Base-by-base conservation (phyloP, 2,329 filamentous ascomycete genomes). In the Botrytis hyacinthi region DNA sequence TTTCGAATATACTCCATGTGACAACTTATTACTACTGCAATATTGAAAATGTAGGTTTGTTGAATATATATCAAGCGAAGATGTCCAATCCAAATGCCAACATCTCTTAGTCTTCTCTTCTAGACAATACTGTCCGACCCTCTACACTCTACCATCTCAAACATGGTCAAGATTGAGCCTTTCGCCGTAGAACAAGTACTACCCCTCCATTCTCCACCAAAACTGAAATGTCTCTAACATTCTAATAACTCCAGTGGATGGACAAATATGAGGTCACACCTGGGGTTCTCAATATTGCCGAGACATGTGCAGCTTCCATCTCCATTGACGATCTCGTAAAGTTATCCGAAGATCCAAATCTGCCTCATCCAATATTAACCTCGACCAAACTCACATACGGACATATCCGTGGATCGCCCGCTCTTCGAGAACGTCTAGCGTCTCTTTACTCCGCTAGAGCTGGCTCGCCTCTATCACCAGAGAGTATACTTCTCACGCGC, bases 221-320 rank as follows among this genome's bases (percentile, higher is more conserved):
- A 37, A 44, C 35, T 10, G 20, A 74, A 68, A 77, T 72, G 18
- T 70, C 57, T 69, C 71, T 73, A 73, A 73, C 57, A 18, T 70
- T 48, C 42, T 48, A 63, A 66, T 48, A 63, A 66, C 40, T 35
- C 29, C 82, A 89, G 81, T 91, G 89, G 89, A 90, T 91, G 88
- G 87, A 90, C 81, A 82, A 84, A 72, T 89, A 89, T 76, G 87
- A 90, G 80, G 84, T 78, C 14, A 89, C 85, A 4, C 86, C 87
- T 0, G 85, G 84, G 8, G 86, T 87, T 3, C 80, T 90, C 81
- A 95, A 97, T 81, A 87, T 95, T 67, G 91, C 92, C 73, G 93
- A 95, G 82, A 95, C 93, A 0, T 95, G 93, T 80, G 91, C 89
- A 73, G 89, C 91, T 3, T 93, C 92, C 5, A 85, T 95, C 35